Evolutionary conservation across 257 asterid genomes (phyloP).

Genomic region (Eucommia ulmoides): DNA sequence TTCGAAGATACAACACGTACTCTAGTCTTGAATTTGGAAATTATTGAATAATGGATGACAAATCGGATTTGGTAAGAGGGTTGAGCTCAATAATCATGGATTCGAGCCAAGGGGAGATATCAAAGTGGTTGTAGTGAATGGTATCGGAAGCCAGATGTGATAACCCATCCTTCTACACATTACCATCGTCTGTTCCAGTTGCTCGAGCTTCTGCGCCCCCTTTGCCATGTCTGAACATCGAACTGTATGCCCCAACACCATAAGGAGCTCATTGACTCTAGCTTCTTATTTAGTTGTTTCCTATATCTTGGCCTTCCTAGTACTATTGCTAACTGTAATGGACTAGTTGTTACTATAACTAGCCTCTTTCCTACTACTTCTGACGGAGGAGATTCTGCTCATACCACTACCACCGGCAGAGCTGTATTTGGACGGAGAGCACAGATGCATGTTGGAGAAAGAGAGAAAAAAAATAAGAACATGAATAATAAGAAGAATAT

Average conservation of each 20-base stretch:
- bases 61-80: neutral
- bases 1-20: neutral
- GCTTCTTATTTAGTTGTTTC: neutral
- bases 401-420: neutral
- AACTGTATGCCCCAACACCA: neutral
- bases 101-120: neutral
- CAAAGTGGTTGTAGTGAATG: neutral
- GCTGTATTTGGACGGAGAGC: too few species aligned
- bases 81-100: slow-evolving; percentile 2
- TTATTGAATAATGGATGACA: neutral
- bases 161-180: neutral
- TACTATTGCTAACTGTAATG: neutral
- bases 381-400: neutral
- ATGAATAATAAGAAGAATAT: too few species aligned
- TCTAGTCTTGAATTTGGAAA: neutral
- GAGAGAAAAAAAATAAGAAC: too few species aligned
- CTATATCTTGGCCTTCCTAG: neutral
- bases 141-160: slow-evolving; percentile 1
- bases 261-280: neutral
- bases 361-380: too few species aligned
- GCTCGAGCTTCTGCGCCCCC: neutral
- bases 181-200: neutral
- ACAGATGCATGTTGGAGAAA: too few species aligned
- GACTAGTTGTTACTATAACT: neutral
- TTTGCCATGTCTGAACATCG: neutral